A percentile compares a stretch with the other conserved stretches of the same genome.
These are phyloP conservation scores for Gaillardinia entomophila DNA, from an alignment of 805 yeast species.

Conservation along the genomic window DNA sequence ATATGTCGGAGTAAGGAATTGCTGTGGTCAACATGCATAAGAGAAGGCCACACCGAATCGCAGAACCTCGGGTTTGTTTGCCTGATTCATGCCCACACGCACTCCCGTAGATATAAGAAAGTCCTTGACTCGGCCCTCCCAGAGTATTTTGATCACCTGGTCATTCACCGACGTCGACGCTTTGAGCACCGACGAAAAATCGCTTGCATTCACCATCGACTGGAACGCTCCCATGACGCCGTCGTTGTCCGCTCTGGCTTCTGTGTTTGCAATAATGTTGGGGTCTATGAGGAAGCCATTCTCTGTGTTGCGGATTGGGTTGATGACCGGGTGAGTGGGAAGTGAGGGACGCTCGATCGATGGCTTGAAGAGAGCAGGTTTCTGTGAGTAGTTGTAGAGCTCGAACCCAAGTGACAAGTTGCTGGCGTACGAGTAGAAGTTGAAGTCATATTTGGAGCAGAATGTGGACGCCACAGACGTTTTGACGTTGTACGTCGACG, in stretches of 20 bases:
- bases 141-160: slow-evolving; percentile 54
- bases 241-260: slow-evolving; percentile 15
- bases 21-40: slow-evolving; percentile 45
- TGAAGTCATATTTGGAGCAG: slow-evolving; percentile 82
- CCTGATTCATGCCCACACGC: slow-evolving; percentile 37
- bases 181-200: slow-evolving; percentile 68
- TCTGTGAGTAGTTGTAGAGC: slow-evolving; percentile 51
- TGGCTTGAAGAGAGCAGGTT: slow-evolving; percentile 2
- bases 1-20: not conserved
- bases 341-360: no score
- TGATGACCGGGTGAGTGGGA: slow-evolving; percentile 8
- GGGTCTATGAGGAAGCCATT: slow-evolving; percentile 24
- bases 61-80: slow-evolving; percentile 41
- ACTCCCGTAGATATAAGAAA: slow-evolving; percentile 75
- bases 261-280: slow-evolving; percentile 8
- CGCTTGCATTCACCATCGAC: slow-evolving; percentile 43
- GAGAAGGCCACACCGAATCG: slow-evolving; percentile 58
- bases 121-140: slow-evolving; percentile 87
- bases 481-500: slow-evolving; percentile 81
- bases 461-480: slow-evolving; percentile 72
- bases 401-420: slow-evolving; percentile 85
- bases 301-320: slow-evolving; percentile 19
- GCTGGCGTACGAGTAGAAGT: slow-evolving; percentile 83
- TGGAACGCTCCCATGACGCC: slow-evolving; percentile 49
- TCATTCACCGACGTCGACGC: slow-evolving; percentile 65